Conservation (phyloP, 2,329 filamentous ascomycete species). For the Geosmithia putterillii region DNA sequence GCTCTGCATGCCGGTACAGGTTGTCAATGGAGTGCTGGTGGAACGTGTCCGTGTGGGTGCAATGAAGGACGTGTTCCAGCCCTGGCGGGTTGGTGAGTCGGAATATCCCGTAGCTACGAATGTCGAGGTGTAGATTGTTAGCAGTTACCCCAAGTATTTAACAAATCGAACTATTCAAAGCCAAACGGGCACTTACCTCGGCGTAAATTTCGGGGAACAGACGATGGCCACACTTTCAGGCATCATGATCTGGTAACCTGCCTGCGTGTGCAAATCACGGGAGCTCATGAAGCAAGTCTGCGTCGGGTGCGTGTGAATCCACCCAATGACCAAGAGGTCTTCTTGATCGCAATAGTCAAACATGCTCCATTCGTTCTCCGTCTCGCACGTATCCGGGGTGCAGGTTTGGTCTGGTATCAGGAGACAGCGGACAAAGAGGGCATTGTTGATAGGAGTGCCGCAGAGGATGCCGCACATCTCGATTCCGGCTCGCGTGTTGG, state of each 20-base stretch:
- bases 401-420: slow-evolving; percentile 85
- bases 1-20: slow-evolving; percentile 64
- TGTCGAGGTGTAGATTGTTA: slow-evolving; percentile 2
- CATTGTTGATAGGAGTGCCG: slow-evolving; percentile 82
- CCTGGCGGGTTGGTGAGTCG: slow-evolving; percentile 88
- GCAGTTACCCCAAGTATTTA: too few relatives aligned
- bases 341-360: slow-evolving; percentile 83
- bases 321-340: slow-evolving; percentile 77
- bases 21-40: slow-evolving; percentile 59
- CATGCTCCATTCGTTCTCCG: slow-evolving; percentile 69
- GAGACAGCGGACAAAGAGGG: slow-evolving; percentile 78
- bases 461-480: slow-evolving; percentile 95
- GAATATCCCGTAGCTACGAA: slow-evolving; percentile 74
- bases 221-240: slow-evolving; percentile 95
- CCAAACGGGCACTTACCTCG: slow-evolving; percentile 59
- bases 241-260: slow-evolving; percentile 91
- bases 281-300: slow-evolving; percentile 98
- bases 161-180: too few relatives aligned
- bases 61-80: slow-evolving; percentile 70
- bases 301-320: slow-evolving; percentile 96
- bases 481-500: slow-evolving; percentile 70
- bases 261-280: slow-evolving; percentile 84
- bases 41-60: slow-evolving; percentile 68
- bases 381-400: slow-evolving; percentile 91
- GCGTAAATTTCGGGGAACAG: slow-evolving; percentile 71